Percentiles rank a stretch among this genome's conserved stretches.
These are phyloP conservation scores for Ganoderma resinaceum DNA, from an alignment of 1,284 basidiomycete species.

Conservation along the genomic window DNA sequence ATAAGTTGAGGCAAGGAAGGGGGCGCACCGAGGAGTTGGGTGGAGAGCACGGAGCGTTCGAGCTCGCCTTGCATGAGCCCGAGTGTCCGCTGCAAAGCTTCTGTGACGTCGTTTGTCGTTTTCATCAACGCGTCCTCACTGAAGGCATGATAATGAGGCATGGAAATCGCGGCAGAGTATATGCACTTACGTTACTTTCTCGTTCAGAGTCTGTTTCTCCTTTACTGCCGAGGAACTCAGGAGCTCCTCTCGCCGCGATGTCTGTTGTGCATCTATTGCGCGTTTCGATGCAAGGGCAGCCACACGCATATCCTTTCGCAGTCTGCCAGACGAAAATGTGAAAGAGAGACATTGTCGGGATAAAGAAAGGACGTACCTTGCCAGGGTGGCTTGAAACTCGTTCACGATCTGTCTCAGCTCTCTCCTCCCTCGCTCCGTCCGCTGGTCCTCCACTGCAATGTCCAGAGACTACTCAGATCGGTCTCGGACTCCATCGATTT, in stretches of 20 bases:
- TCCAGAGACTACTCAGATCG: constrained; percentile 61
- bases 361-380: constrained; percentile 50
- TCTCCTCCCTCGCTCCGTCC: constrained; percentile 56
- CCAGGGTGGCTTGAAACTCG: constrained; percentile 53
- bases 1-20: not conserved
- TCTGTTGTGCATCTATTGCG: constrained; percentile 65
- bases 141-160: not conserved
- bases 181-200: constrained; percentile 60
- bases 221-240: constrained; percentile 55
- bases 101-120: constrained; percentile 87
- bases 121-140: constrained; percentile 90
- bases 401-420: constrained; percentile 60
- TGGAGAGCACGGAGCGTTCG: constrained; percentile 85
- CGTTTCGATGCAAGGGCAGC: constrained; percentile 77
- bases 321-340: constrained; percentile 42
- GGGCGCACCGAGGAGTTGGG: constrained; percentile 81
- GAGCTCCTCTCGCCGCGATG: constrained; percentile 70
- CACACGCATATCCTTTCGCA: constrained; percentile 66
- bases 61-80: constrained; percentile 90
- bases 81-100: constrained; percentile 84
- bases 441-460: constrained; percentile 71
- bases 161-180: constrained; percentile 26
- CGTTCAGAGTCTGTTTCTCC: constrained; percentile 54
- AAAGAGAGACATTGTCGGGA: not conserved
- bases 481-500: constrained; percentile 19